Evolutionary conservation across 139 green algal species (phyloP), one percentile per base, ranked within the genome.

Genomic region (Picochlorum sp.): DNA sequence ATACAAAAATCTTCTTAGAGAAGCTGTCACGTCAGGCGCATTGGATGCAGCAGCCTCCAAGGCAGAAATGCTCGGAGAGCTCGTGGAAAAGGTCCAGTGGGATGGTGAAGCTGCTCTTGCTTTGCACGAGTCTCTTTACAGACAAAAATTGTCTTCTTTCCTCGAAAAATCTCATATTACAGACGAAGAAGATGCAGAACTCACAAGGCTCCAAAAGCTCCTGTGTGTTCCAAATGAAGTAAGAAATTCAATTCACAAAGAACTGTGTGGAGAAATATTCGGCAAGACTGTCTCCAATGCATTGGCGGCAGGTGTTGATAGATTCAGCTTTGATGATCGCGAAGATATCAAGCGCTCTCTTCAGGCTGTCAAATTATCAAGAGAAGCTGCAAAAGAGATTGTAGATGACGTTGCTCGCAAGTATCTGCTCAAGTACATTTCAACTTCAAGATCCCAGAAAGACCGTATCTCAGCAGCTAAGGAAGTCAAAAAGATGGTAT

Each of bases 401-500:
- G 45, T 79, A 28, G 37, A 49, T 38, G 44, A 34, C 0, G 59
- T 59, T 3, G 65, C 49, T 15, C 58, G 71, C 34, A 73, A 73
- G 45, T 54, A 74, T 49, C 83, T 92, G 57, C 59, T 81, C 28
- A 64, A 62, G 21, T 93, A 74, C 66, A 79, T 91, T 62, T 80
- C 54, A 16, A 74, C 76, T 51, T 77, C 78, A 58, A 69, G 80
- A 65, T 73, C 63, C 61, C 71, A 77, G 32, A 64, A 60, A 23
- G 85, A 88, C 80, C 76, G 84, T 3, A 66, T 84, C 46, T 83
- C 84, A n/a, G 74, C 71, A 3, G 84, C 81, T 38, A 85, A 89
- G 61, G 82, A 89, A 80, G 79, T 98, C 7, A 95, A 95, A 79
- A 89, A 90, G 76, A 81, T 98, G 72, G 81, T 98, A 47, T 90